Conservation (phyloP, 805 yeast genomes). For the Isabelozyma rhagii region DNA sequence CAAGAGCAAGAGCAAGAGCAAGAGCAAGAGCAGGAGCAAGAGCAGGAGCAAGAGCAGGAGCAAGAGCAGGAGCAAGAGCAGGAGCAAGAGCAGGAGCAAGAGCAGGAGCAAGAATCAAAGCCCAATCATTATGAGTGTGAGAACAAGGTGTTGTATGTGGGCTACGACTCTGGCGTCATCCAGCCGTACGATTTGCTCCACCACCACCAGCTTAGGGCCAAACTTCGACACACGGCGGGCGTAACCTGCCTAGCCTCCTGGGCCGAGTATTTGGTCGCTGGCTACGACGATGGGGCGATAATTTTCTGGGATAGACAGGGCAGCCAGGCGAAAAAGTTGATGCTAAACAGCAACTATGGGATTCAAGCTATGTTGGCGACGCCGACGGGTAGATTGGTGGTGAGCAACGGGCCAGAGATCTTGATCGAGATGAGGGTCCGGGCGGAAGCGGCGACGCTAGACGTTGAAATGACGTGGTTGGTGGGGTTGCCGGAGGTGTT, state of each 20-base stretch:
- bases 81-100: neutral
- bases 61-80: slow-evolving; percentile 3
- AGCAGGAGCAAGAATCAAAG: neutral
- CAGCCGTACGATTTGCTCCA: slow-evolving; percentile 18
- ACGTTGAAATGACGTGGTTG: slow-evolving; percentile 7
- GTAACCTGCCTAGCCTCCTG: slow-evolving; percentile 11
- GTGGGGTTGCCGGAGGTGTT: slow-evolving; percentile 24
- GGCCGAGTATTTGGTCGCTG: slow-evolving; percentile 13
- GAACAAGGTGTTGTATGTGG: slow-evolving; percentile 44
- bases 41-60: neutral
- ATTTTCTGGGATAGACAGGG: slow-evolving; percentile 8
- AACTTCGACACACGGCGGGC: slow-evolving; percentile 1
- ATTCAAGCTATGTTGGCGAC: neutral
- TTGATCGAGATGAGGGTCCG: slow-evolving; percentile 8
- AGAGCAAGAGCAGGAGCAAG: slow-evolving; percentile 2
- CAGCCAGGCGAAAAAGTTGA: neutral
- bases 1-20: too few species aligned
- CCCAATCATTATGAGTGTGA: slow-evolving; percentile 9
- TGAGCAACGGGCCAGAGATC: slow-evolving; percentile 26
- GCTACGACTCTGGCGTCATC: slow-evolving; percentile 34
- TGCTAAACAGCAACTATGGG: slow-evolving; percentile 4
- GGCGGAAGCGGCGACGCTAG: slow-evolving; percentile 2
- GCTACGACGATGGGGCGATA: slow-evolving; percentile 15
- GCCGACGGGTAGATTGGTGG: slow-evolving; percentile 1
- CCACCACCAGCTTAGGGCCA: slow-evolving; percentile 9